A percentile compares a stretch with the other conserved stretches of the same genome.
Conservation (phyloP, 176 grass and related monocot genomes). For the Saccharum spontaneum region DNA sequence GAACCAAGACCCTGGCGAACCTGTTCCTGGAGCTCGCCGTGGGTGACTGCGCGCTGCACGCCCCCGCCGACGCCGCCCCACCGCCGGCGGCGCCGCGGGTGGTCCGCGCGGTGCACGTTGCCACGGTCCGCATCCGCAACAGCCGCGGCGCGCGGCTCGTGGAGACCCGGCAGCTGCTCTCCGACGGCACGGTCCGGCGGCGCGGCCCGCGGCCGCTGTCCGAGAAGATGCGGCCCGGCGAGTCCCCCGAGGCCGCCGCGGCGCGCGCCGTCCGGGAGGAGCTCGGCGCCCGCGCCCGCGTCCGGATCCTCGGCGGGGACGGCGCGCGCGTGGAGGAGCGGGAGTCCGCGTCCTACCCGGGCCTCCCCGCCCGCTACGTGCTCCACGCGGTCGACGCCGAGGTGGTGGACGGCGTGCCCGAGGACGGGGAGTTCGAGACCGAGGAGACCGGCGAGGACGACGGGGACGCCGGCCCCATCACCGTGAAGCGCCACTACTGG, state of each 20-base stretch:
- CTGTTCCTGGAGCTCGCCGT: constrained; percentile 85
- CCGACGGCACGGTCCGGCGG: constrained; percentile 62
- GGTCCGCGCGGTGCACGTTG: constrained; percentile 75
- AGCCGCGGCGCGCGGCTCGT: constrained; percentile 53
- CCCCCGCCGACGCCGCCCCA: not conserved
- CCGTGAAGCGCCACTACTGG: constrained; percentile 58
- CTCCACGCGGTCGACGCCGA: constrained; percentile 74
- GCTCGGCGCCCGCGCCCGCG: constrained; percentile 52
- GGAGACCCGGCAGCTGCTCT: constrained; percentile 80
- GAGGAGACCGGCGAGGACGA: constrained; percentile 73
- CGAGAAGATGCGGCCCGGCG: constrained; percentile 85
- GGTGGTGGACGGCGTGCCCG: constrained; percentile 55
- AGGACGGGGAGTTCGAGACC: constrained; percentile 79
- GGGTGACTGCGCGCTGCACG: constrained; percentile 64
- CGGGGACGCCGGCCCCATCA: constrained; percentile 30
- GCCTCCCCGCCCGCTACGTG: constrained; percentile 67
- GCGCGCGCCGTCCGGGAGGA: constrained; percentile 68
- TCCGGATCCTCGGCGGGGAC: constrained; percentile 42
- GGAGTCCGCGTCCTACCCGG: constrained; percentile 69
- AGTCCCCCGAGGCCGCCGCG: constrained; percentile 62
- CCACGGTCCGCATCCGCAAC: constrained; percentile 67
- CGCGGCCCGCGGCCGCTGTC: constrained; percentile 63
- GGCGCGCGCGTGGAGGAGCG: constrained; percentile 68
- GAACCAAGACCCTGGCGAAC: constrained; percentile 79
- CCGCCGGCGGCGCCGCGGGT: not conserved